Evolutionary conservation across 495 filamentous ascomycete genomes (phyloP), one percentile per base, ranked within the genome.

Genomic region (Evansstolkia leycettana): DNA sequence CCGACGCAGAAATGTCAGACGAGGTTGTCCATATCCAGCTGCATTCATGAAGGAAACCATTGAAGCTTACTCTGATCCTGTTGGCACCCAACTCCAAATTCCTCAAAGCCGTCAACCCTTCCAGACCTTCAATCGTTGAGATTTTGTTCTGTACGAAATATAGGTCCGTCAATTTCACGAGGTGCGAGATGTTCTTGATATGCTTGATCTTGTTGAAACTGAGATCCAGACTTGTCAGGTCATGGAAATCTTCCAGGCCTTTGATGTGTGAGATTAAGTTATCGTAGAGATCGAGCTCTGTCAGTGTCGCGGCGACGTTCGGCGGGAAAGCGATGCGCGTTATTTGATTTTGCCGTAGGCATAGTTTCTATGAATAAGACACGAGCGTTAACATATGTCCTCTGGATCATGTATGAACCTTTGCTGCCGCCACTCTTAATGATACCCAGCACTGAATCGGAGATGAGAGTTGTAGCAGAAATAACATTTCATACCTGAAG

Each of bases 121-220:
- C 80, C 14, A 99, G 58, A 9, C 78, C 77, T 51, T 99, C 89
- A 48, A 99, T 96, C 41, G 60, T 72, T 20, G 63, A 67, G 47
- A 99, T 93, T 53, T 84, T 89, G 60, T 99, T 99, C 51, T 95
- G 82, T 30, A 95, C 84, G 46, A 99, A 88, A 58, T 80, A 99
- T 5, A 99, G 53, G 47, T 95, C 85, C 43, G 69, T 82, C 36
- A 96, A 65, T 25, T 85, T 74, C 9, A 60, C 74, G 16, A 98
- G 67, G 54, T 92, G 84, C 26, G 73, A 67, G 47, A 96, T 59
- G 49, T 86, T 74, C 63, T 92, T 92, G 69, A 99, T 93, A 54
- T 96, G 88, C 55, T 94, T 95, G 63, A 99, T 89, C 65, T 94
- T 95, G 60, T 99, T 99, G 74, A 94, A 99, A 49, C 83, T 89